phyloP scores from a whole-genome alignment of 2,329 filamentous ascomycete species.

The Verticillium dahliae region DNA sequence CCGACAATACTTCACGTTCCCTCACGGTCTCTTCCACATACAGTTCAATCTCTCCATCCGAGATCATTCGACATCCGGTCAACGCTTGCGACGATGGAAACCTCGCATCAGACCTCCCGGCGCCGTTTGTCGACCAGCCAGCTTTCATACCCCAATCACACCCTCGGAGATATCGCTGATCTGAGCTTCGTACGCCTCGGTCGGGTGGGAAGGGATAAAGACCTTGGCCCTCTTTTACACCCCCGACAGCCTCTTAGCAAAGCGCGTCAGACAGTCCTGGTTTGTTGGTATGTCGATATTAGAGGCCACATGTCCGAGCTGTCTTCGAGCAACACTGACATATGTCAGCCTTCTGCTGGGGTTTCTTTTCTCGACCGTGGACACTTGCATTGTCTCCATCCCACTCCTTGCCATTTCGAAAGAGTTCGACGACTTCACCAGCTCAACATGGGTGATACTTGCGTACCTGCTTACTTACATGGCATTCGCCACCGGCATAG shows the following conservation, averaged over 20 bases:
- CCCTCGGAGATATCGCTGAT: slow-evolving; percentile 15
- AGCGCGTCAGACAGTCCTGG: slow-evolving; percentile 22
- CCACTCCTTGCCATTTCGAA: slow-evolving; percentile 50
- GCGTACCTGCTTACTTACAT: slow-evolving; percentile 52
- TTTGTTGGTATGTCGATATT: slow-evolving; percentile 24
- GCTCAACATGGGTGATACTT: slow-evolving; percentile 48
- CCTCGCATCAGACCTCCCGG: not conserved
- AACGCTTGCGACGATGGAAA: slow-evolving; percentile 2
- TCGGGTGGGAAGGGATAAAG: not conserved
- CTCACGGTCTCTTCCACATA: not conserved
- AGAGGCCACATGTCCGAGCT: not conserved
- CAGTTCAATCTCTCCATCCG: not conserved
- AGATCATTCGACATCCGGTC: not conserved
- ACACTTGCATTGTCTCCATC: slow-evolving; percentile 52
- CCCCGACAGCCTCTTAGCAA: not conserved
- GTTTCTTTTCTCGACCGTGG: slow-evolving; percentile 49
- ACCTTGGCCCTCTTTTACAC: not conserved
- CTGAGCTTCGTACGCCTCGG: slow-evolving; percentile 1
- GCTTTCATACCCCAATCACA: slow-evolving; percentile 16
- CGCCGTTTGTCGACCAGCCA: slow-evolving; percentile 4
- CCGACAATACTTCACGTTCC: not conserved
- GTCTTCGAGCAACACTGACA: not conserved
- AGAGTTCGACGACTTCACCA: slow-evolving; percentile 42
- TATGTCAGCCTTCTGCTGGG: slow-evolving; percentile 29
- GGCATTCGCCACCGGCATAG: slow-evolving; percentile 50